A percentile compares a stretch with the other conserved stretches of the same genome.
phyloP scores from a whole-genome alignment of 352 stramenopile genomes.

The Phytophthora brassicae region DNA sequence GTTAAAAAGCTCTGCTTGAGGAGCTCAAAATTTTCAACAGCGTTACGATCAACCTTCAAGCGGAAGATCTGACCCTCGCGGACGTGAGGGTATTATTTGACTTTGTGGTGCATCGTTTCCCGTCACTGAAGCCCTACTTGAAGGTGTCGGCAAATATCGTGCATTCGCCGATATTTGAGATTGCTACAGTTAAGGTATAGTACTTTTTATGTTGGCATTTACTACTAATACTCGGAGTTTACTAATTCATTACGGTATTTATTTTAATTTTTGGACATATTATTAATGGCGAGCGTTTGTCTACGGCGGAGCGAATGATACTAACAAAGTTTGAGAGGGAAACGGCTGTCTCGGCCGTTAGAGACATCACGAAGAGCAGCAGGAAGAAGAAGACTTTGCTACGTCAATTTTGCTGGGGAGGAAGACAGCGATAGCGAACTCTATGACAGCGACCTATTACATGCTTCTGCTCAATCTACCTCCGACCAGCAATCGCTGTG shows the following conservation, averaged over 20 bases:
- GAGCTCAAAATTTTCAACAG: constrained; percentile 7
- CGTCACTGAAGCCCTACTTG: too few species aligned
- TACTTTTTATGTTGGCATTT: too few species aligned
- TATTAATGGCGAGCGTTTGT: background rate
- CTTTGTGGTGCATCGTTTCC: too few species aligned
- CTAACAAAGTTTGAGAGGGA: too few species aligned
- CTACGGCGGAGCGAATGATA: too few species aligned
- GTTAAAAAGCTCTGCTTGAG: background rate
- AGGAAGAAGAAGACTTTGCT: background rate
- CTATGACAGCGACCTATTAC: background rate
- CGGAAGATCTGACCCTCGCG: background rate
- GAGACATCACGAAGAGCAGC: constrained; percentile 2
- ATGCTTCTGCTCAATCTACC: background rate
- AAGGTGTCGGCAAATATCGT: too few species aligned
- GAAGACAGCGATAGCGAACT: background rate
- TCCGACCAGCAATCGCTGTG: constrained; percentile 1
- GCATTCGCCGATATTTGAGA: too few species aligned
- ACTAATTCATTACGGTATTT: background rate
- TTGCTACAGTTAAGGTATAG: too few species aligned
- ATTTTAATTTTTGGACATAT: background rate
- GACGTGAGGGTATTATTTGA: too few species aligned
- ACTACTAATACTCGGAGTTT: background rate
- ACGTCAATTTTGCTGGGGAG: background rate
- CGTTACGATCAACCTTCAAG: constrained; percentile 2
- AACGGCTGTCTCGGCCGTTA: too few species aligned